phyloP scores from a whole-genome alignment of 2,329 filamentous ascomycete species.

The Bipolaris bicolor region DNA sequence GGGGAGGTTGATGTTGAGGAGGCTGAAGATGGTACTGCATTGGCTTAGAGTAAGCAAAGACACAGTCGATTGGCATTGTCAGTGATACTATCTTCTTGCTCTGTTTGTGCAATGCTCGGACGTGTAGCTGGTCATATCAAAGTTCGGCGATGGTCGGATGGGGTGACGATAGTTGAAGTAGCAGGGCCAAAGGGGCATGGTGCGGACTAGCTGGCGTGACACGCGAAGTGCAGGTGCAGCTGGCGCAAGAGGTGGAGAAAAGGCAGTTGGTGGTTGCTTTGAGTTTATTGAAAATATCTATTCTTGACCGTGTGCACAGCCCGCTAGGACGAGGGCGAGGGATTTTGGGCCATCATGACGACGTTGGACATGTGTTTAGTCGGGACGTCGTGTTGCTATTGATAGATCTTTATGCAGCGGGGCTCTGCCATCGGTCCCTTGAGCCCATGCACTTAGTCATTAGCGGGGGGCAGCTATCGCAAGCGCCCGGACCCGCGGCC shows the following conservation, averaged over 20 bases:
- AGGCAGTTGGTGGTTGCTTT: background rate
- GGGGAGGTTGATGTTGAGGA: background rate
- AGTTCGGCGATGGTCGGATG: background rate
- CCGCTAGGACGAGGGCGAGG: background rate
- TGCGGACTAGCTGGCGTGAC: background rate
- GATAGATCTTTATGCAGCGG: constrained; percentile 22
- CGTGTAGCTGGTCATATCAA: background rate
- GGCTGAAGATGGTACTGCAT: background rate
- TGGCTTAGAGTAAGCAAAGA: background rate
- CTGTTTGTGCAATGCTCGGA: background rate
- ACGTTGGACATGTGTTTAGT: constrained; percentile 4
- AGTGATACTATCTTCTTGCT: background rate
- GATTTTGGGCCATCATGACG: constrained; percentile 3
- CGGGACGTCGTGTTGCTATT: constrained; percentile 20
- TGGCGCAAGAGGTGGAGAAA: background rate
- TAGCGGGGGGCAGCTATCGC: constrained; percentile 8
- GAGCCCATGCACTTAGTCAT: constrained; percentile 12
- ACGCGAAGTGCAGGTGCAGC: background rate
- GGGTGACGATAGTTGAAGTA: background rate
- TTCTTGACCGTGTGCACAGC: constrained; percentile 11
- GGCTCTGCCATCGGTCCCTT: constrained; percentile 19
- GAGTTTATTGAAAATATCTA: constrained; percentile 12
- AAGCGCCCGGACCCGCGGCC: constrained; percentile 8
- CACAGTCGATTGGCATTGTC: too few relatives aligned
- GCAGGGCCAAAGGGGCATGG: background rate